Base-by-base conservation (phyloP, 768 basidiomycete genomes). In the Rhodotorula kratochvilovae region DNA sequence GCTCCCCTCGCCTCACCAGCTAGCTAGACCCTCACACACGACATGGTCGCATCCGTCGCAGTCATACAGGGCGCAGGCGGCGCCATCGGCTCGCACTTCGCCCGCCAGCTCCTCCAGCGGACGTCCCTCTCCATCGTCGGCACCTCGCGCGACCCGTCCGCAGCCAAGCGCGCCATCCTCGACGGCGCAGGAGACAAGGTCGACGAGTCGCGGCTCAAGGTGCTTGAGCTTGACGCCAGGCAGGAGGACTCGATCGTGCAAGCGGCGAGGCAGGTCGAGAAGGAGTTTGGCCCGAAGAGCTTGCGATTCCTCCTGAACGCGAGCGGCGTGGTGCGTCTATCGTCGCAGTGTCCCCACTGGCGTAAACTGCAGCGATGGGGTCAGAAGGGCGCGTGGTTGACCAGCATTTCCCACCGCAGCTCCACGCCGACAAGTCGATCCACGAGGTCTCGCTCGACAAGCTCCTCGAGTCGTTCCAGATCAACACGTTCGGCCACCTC, bases 401-500 rank as follows among this genome's bases (percentile, higher is more conserved):
- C 29, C 1, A 33, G 29, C 61, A 12, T n/a, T 31, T 58, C 27
- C 35, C 8, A 7, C 21, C 27, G 16, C 66, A 83, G 83, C 78
- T 83, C 12, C 80, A 81, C 58, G 79, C 82, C 5, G 83, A 83
- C 73, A 83, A 83, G 72, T 80, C 80, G 6, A 73, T 83, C 25
- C 64, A 75, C 11, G 76, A 80, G 31, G 76, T 83, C 61, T 67
- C 78, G 57, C 57, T 65, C 5, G 57, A 76, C 2, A 62, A 77
- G 19, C 76, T 79, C 11, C 76, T 80, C 29, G 72, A 78, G 29
- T 76, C 79, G n/a, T 82, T 80, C 77, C 78, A 77, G 68, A 79
- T 83, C 73, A 83, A 83, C 75, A 81, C 82, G 11, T 79, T 83
- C 42, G 81, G 81, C 16, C 83, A 82, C 61, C 78, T 82, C 39